Evolutionary conservation across 1,284 basidiomycete genomes (phyloP).

Genomic region (Paramarasmius palmivorus): DNA sequence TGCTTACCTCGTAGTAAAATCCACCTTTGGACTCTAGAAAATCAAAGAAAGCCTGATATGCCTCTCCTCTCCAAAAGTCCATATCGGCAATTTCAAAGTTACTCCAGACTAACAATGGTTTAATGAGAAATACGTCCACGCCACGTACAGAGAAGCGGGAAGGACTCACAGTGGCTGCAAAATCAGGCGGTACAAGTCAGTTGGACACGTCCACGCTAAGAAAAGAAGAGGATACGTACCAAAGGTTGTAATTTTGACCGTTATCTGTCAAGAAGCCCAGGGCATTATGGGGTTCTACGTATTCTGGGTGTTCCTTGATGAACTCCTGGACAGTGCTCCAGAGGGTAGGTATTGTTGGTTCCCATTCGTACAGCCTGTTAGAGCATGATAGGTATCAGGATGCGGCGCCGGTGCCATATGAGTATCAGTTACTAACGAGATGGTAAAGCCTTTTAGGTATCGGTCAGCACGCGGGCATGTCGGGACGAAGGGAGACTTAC

Average conservation of each 20-base stretch:
- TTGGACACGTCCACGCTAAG: no score
- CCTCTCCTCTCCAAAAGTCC: constrained; percentile 79
- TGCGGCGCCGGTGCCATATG: background rate
- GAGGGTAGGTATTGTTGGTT: constrained; percentile 2
- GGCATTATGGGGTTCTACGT: constrained; percentile 5
- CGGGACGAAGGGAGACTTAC: constrained; percentile 29
- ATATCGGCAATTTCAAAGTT: constrained; percentile 87
- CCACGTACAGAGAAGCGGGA: background rate
- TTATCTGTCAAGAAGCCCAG: constrained; percentile 1
- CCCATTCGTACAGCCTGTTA: background rate
- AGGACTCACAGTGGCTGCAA: no score
- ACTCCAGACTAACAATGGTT: constrained; percentile 59
- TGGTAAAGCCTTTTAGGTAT: constrained; percentile 61
- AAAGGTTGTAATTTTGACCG: constrained; percentile 1
- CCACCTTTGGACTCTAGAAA: constrained; percentile 79
- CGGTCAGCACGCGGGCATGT: constrained; percentile 2
- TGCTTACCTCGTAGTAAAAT: constrained; percentile 77
- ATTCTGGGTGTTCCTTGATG: background rate
- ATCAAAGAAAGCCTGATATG: constrained; percentile 79
- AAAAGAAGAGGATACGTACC: background rate
- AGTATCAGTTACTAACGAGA: constrained; percentile 29
- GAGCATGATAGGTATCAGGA: background rate
- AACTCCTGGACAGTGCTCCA: constrained; percentile 1
- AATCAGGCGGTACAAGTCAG: no score
- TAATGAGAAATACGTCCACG: background rate